Percentiles rank a stretch among this genome's conserved stretches.
phyloP scores from a whole-genome alignment of 495 filamentous ascomycete species.

The Saxispiralis lemnorum region DNA sequence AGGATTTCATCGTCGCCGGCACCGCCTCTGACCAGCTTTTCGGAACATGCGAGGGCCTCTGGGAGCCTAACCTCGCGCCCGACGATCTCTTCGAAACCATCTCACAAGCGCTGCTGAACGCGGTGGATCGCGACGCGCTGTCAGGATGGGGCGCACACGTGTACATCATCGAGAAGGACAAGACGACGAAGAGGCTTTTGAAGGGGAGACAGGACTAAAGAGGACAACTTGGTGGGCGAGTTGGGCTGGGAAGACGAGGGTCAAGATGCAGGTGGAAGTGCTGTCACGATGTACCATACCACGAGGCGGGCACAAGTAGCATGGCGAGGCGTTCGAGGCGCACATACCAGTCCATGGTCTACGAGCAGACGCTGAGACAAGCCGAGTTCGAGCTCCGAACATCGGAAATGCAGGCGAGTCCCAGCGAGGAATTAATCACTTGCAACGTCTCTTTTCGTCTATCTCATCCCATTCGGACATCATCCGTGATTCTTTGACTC shows the following conservation, averaged over 20 bases:
- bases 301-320: not conserved
- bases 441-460: too few species aligned
- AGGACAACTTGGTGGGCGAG: not conserved
- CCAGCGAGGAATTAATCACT: too few species aligned
- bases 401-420: too few species aligned
- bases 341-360: too few species aligned
- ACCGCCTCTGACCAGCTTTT: constrained; percentile 94
- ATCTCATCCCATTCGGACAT: too few species aligned
- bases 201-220: constrained; percentile 64
- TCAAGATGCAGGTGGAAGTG: not conserved
- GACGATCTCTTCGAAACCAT: constrained; percentile 97
- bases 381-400: too few species aligned
- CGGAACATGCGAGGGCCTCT: constrained; percentile 94
- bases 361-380: too few species aligned
- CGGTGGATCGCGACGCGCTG: constrained; percentile 86
- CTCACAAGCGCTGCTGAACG: constrained; percentile 89
- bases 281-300: not conserved
- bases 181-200: constrained; percentile 92
- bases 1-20: constrained; percentile 96
- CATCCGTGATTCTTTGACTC: not conserved
- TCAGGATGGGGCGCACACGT: constrained; percentile 97
- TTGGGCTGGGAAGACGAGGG: not conserved
- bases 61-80: constrained; percentile 84
- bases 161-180: constrained; percentile 98
- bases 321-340: constrained; percentile 3